Base-by-base conservation (phyloP, 2,329 filamentous ascomycete genomes). In the Ceratocystis papillata region DNA sequence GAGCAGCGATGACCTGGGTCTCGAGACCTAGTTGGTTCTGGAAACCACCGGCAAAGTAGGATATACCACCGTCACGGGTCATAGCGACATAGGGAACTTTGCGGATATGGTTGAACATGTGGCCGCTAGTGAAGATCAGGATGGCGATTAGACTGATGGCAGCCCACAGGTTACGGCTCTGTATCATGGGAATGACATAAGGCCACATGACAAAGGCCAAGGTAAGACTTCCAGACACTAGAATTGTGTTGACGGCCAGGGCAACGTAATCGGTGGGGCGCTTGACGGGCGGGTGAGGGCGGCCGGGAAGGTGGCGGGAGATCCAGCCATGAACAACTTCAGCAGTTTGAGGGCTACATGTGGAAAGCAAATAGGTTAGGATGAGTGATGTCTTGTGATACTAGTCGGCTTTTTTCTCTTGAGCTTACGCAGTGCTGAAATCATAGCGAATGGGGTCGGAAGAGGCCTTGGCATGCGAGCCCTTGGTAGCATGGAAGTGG, bases 21-120 rank as follows among this genome's bases (percentile, higher is more conserved):
- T 99, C 94, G 71, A 99, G 79, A 15, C 94, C 94, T 72, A 87
- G 91, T 74, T 99, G 94, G 74, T 86, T 96, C 75, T 93, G 90
- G 77, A 99, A 99, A 0, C 94, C 93, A 48, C 82, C 82, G 3
- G 93, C 90, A 76, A 99, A 94, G 76, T 97, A 97, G 73, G 78
- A 89, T 69, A 99, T 84, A 4, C 91, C 91, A 20, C 94, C 94
- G 65, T 83, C 85, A 46, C 90, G 90, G 74, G 97, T 86, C 53
- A 88, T 89, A 53, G 86, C 81, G 41, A 97, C 90, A 72, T 99
- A 99, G 2, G 94, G 94, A 2, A 95, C 90, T 75, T 94, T 93
- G 71, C 95, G 85, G 73, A 99, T 99, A 74, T 96, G 92, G 76
- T 97, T 99, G 82, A 95, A 99, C 95, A 99, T 99, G 77, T 97